Evolutionary conservation across 2,329 filamentous ascomycete species (phyloP), one percentile per base, ranked within the genome.

Genomic region (Beauveria australis): DNA sequence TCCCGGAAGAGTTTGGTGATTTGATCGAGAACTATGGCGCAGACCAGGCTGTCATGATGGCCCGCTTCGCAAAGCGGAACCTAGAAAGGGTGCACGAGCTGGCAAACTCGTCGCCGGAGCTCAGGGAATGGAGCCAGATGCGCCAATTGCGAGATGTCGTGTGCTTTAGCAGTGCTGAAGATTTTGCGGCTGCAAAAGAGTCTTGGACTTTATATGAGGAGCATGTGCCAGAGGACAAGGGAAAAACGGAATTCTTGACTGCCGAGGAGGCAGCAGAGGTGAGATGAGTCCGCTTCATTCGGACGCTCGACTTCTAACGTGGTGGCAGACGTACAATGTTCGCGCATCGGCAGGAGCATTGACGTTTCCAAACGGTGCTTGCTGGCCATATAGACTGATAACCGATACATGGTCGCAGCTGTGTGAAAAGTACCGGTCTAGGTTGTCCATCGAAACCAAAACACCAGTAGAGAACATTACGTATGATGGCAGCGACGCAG

Each of bases 311-410:
- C 8, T 12, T 18, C 3, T 57, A 1, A 46, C 43, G 5, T 41
- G 2, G 16, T 48, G 44, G 2, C n/a, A 64, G 63, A 8, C 67
- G 68, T 5, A 72, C 69, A 18, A 64, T 65, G 26, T 67, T 65
- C 10, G 66, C 68, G 33, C 63, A 63, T 14, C 47, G 2, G 58
- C 60, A 8, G 62, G 57, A 19, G 62, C 59, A 0, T 26, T 64
- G 5, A 53, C 58, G 4, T 64, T 59, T 9, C 59, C 60, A 8
- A 73, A 74, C 2, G 76, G 73, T 2, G 72, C 73, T 5, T 65
- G 76, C 1, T 77, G 71, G 70, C 73, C 76, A 1, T 78, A 75
- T 60, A 61, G 72, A 10, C 69, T 79, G 18, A 69, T 76, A 4
- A 72, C 70, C 5, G 69, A 67, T 2, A 61, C 74, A 18, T 74